Conservation (phyloP, 768 basidiomycete species). For the Phanerochaete sordida region DNA sequence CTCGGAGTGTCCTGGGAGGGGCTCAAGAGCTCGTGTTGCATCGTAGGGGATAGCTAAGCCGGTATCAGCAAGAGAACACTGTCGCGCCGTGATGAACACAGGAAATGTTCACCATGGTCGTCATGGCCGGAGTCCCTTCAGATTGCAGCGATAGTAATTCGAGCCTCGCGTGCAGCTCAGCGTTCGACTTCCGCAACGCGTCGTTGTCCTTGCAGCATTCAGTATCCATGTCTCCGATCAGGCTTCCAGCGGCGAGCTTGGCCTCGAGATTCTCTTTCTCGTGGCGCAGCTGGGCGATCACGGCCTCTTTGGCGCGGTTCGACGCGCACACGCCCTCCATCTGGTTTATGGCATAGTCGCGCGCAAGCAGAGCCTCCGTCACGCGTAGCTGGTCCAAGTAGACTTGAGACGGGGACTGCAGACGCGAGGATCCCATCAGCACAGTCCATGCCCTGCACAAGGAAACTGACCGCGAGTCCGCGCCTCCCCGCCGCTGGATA, state of each 20-base stretch:
- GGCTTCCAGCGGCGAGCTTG: background rate
- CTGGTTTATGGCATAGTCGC: conserved; percentile 57
- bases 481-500: background rate
- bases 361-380: conserved; percentile 55
- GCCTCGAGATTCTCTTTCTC: conserved; percentile 36
- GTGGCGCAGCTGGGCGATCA: conserved; percentile 41
- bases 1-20: background rate
- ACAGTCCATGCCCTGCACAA: background rate
- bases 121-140: background rate
- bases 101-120: background rate
- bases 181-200: conserved; percentile 18
- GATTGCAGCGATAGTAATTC: background rate
- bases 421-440: background rate
- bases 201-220: background rate
- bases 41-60: background rate
- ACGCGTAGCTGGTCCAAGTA: conserved; percentile 25
- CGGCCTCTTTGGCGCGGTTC: conserved; percentile 55
- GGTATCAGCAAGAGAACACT: background rate
- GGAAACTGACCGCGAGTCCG: background rate
- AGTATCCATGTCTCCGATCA: no score
- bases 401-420: background rate
- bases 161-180: background rate
- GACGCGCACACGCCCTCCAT: conserved; percentile 58
- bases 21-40: background rate
- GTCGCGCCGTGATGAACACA: no score